These are phyloP conservation scores for Chenopodium berlandieri DNA, from an alignment of 148 eudicot species.

Conservation along the genomic window DNA sequence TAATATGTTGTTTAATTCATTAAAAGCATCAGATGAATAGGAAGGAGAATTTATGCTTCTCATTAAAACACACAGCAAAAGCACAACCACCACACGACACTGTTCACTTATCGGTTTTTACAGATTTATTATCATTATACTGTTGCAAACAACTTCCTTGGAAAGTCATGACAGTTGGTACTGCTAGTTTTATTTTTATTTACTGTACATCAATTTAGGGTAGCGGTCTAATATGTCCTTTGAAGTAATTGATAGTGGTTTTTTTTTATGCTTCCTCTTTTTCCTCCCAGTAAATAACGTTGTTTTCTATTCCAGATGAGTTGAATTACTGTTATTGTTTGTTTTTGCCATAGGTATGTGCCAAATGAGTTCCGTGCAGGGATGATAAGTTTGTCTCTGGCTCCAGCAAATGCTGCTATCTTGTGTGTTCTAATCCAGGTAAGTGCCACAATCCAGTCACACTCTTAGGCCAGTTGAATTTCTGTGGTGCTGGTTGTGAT, in stretches of 20 bases:
- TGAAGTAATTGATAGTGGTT: not conserved
- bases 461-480: not conserved
- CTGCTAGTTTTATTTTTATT: not conserved
- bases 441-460: slow-evolving; percentile 12
- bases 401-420: slow-evolving; percentile 71
- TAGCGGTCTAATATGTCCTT: not conserved
- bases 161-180: not conserved
- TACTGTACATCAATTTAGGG: not conserved
- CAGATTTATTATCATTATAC: not conserved
- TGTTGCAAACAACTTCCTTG: not conserved
- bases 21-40: no score
- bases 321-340: not conserved
- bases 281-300: not conserved
- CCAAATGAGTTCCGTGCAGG: slow-evolving; percentile 94
- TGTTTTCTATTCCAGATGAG: not conserved
- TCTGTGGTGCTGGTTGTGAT: not conserved
- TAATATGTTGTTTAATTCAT: no score
- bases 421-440: slow-evolving; percentile 61
- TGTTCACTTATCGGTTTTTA: no score
- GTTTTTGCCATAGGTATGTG: slow-evolving; percentile 56
- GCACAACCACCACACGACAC: no score
- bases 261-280: not conserved
- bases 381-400: slow-evolving; percentile 70
- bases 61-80: no score
- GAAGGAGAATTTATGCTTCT: no score